Percentiles rank a stretch among this genome's conserved stretches.
Conservation (phyloP, 305 asterid species). For the Petunia hybrid region DNA sequence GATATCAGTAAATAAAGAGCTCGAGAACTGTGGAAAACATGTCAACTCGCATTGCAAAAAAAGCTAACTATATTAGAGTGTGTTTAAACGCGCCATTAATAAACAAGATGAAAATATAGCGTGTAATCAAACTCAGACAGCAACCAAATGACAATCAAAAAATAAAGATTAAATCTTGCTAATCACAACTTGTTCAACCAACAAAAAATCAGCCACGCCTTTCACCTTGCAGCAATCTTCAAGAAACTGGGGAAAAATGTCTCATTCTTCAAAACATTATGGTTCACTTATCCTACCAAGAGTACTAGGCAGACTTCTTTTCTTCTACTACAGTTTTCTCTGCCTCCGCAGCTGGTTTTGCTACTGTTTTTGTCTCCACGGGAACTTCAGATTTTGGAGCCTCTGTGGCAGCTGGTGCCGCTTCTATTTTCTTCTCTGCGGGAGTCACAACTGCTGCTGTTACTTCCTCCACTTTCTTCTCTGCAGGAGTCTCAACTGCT, state of each 20-base stretch:
- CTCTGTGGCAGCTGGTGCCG: not conserved
- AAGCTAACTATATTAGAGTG: not conserved
- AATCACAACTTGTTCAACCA: slow-evolving; percentile 14
- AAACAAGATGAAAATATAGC: slow-evolving; percentile 16
- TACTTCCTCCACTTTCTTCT: slow-evolving; percentile 17
- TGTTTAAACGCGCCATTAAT: slow-evolving; percentile 7
- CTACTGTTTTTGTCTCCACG: not conserved
- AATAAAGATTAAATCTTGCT: slow-evolving; percentile 13
- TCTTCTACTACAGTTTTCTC: slow-evolving; percentile 27
- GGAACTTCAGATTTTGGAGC: slow-evolving; percentile 4
- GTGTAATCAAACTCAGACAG: slow-evolving; percentile 11
- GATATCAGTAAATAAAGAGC: slow-evolving; percentile 4
- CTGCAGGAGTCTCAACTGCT: not conserved
- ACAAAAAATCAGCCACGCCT: slow-evolving; percentile 20
- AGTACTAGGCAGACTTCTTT: slow-evolving; percentile 10
- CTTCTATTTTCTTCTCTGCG: slow-evolving; percentile 29
- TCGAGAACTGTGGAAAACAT: not conserved
- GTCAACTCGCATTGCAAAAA: not conserved
- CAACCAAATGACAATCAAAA: slow-evolving; percentile 13
- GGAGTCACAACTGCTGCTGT: not conserved
- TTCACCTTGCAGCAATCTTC: slow-evolving; percentile 27
- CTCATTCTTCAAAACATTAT: slow-evolving; percentile 7
- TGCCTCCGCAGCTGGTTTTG: not conserved
- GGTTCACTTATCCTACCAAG: slow-evolving; percentile 29
- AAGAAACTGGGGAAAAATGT: slow-evolving; percentile 10